Evolutionary conservation across 257 asterid genomes (phyloP), one percentile per base, ranked within the genome.

Genomic region (Lycium ferocissimum): DNA sequence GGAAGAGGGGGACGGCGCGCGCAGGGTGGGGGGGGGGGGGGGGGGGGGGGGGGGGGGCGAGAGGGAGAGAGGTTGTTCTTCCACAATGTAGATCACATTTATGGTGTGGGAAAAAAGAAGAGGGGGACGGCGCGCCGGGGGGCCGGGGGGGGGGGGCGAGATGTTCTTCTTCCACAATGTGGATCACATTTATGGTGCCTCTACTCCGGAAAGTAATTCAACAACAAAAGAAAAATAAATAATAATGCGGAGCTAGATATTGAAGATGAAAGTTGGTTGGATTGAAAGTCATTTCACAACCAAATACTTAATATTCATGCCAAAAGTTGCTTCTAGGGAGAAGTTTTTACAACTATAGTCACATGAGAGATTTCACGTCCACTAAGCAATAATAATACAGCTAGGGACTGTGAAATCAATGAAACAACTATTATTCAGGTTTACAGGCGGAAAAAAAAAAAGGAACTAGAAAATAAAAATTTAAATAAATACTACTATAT

Each of bases 311-410:
- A 1, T 4, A 26, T 22, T 51, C 63, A 76, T 51, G 82, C 47
- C 63, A 53, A 26, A 37, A 78, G 45, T 89, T 70, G 91, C 58
- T 70, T 22, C 88, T 89, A 53, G 88, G 87, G 83, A 75, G 43
- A 37, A 80, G 37, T n/a, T 89, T 63, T 61, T 90, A 92, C 84
- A 93, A 92, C 81, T 71, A 2, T 12, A 72, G 82, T 22, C 82
- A 53, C 65, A 53, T 76, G 20, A 76, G 13, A 13, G 35, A 51
- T 53, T 14, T 53, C 82, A 78, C 66, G 33, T 78, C 49, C 49
- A 33, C 49, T 53, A 78, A 78, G 82, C 82, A 78, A 78, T 78
- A 53, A 33, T 53, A 78, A 53, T 78, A 53, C 26, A 26, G 82
- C 14, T 53, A 53, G 82, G 65, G 82, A 33, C n/a, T 2, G 61